These are phyloP conservation scores for Epichloe aotearoae DNA, from an alignment of 2,329 filamentous ascomycete species.

Conservation along the genomic window DNA sequence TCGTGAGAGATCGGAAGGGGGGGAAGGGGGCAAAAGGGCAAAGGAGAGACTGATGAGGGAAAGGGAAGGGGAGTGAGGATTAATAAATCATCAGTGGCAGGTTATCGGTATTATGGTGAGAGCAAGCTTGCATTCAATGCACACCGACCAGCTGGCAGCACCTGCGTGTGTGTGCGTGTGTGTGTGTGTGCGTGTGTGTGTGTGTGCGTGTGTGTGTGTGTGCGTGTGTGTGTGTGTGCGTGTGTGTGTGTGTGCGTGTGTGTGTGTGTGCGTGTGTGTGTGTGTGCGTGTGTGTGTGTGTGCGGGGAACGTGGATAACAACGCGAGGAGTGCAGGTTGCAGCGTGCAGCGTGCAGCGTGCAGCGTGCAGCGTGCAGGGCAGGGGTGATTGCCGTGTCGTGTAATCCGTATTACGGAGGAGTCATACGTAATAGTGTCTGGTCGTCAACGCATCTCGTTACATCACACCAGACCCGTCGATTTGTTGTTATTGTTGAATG, in stretches of 20 bases:
- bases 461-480: not conserved
- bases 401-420: too few species aligned
- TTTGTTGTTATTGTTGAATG: not conserved
- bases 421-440: too few species aligned
- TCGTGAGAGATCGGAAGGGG: not conserved
- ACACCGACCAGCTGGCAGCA: slow-evolving; percentile 1
- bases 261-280: too few species aligned
- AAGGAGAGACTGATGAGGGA: not conserved
- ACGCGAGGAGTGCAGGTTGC: too few species aligned
- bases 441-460: not conserved
- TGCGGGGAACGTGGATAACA: too few species aligned
- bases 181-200: not conserved
- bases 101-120: not conserved
- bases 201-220: too few species aligned
- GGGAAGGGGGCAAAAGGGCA: not conserved
- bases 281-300: too few species aligned
- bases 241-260: too few species aligned
- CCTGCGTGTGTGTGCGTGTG: not conserved
- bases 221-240: too few species aligned
- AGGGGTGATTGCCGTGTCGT: too few species aligned
- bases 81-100: not conserved
- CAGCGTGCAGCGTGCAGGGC: too few species aligned
- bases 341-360: too few species aligned
- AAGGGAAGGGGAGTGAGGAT: not conserved
- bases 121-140: not conserved